Base-by-base conservation (phyloP, 352 stramenopile genomes). In the Phytophthora lateralis region DNA sequence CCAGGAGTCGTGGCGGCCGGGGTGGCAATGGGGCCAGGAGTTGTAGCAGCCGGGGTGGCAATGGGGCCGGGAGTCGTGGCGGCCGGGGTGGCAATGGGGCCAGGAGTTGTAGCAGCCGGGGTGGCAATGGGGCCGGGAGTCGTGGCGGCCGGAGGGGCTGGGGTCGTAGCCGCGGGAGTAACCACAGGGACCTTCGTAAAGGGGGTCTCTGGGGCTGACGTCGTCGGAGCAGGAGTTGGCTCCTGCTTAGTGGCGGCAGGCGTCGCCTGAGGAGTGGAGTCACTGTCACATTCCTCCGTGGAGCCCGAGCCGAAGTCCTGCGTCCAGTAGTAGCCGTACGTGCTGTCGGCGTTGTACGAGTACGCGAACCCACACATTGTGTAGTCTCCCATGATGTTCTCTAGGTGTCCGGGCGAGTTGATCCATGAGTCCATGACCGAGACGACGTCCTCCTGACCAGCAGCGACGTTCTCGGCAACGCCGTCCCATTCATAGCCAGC, bases 321-420 rank as follows among this genome's bases (percentile, higher is more conserved):
- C 0, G 71, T 82, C 76, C 76, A 85, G 55, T 81, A 85, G 57
- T 71, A 49, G 38, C 64, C 66, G 63, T 71, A 81, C 32, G 51
- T 58, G 26, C 39, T 67, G 34, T 38, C 32, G 32, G 32, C 32
- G 14, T 38, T 38, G 32, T 38, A 38, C 32, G 32, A n/a, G 32
- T 38, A 38, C 32, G 32, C 32, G 10, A n/a, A 14, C 14, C 32
- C 32, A 14, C 10, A n/a, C 32, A 38, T 38, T 0, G 32, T 38
- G 32, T 38, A 38, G 4, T 38, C 32, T 38, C 32, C 32, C 32
- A 38, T 38, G 32, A 38, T 38, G 32, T 38, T 38, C 32, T 38
- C 32, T 1, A 38, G 32, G 32, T 38, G 32, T 17, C 32, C 32
- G 11, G 48, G 24, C 0, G 49, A 6, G 27, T 30, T 58, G 62